phyloP scores from a whole-genome alignment of 768 basidiomycete genomes.

The Lentinula sp. region DNA sequence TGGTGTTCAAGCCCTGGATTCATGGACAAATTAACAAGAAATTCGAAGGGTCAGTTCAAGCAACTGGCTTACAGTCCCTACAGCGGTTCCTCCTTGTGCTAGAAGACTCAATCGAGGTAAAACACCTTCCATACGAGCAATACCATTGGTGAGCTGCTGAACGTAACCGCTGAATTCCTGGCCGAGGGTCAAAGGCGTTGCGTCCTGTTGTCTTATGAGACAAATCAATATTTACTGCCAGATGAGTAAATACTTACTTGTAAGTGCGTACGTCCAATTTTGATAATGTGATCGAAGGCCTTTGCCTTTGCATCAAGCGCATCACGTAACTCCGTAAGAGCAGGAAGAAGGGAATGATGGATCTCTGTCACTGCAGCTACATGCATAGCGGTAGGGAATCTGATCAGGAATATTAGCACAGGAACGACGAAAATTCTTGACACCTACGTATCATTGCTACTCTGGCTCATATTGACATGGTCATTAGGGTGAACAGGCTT shows the following conservation, averaged over 20 bases:
- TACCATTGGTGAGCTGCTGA: conserved; percentile 87
- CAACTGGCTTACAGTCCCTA: conserved; percentile 73
- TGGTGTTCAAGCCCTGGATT: conserved; percentile 88
- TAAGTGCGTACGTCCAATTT: conserved; percentile 96
- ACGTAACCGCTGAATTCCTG: conserved; percentile 99
- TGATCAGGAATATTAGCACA: conserved; percentile 20
- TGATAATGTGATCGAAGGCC: conserved; percentile 87
- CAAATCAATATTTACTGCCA: not conserved
- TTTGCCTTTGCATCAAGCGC: conserved; percentile 80
- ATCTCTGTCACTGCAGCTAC: conserved; percentile 93
- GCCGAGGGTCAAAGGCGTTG: conserved; percentile 93
- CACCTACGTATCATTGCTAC: conserved; percentile 93
- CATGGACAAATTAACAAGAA: not conserved
- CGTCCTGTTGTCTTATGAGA: conserved; percentile 55
- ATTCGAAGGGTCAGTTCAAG: not conserved
- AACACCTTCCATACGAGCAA: conserved; percentile 74
- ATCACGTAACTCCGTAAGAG: conserved; percentile 75
- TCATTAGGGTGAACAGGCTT: conserved; percentile 98
- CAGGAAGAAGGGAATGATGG: conserved; percentile 72
- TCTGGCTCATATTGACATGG: conserved; percentile 99
- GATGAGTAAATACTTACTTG: conserved; percentile 38
- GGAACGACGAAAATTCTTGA: not conserved
- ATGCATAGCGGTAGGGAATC: conserved; percentile 99
- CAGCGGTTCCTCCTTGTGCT: conserved; percentile 97
- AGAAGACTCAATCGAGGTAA: conserved; percentile 83